A percentile compares a stretch with the other conserved stretches of the same genome.
Conservation (phyloP, 305 asterid species). For the Withania somnifera region DNA sequence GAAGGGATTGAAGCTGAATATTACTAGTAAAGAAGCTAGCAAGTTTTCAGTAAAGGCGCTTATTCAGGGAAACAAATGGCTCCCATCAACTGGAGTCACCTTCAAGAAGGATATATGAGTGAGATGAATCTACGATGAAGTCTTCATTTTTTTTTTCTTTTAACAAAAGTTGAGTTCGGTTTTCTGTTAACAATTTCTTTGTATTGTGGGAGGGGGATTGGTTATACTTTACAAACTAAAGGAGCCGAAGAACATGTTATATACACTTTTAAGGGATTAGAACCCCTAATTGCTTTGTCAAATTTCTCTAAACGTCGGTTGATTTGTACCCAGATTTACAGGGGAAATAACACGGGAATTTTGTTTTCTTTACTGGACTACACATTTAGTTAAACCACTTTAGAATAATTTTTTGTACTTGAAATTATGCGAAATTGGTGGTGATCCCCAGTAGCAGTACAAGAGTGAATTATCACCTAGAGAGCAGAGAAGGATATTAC, state of each 20-base stretch:
- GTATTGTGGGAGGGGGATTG: background rate
- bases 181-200: background rate
- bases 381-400: too few relatives aligned
- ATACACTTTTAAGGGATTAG: background rate
- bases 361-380: too few relatives aligned
- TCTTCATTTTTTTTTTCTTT: background rate
- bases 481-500: too few relatives aligned
- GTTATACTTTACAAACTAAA: background rate
- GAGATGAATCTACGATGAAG: background rate
- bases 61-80: slow-evolving; percentile 20
- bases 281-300: background rate
- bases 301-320: background rate
- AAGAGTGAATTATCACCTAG: background rate
- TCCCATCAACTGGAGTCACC: slow-evolving; percentile 11
- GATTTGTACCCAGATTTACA: background rate
- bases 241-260: background rate
- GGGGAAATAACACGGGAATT: too few relatives aligned
- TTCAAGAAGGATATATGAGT: slow-evolving; percentile 16
- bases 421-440: too few relatives aligned
- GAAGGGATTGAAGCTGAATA: slow-evolving; percentile 15
- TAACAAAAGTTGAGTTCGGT: background rate
- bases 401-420: too few relatives aligned
- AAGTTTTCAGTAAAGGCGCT: slow-evolving; percentile 18
- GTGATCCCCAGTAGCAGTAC: too few relatives aligned
- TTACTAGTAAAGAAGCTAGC: background rate